Evolutionary conservation across 192 early-diverging fungal species (phyloP).

Genomic region (Backusella mclennaniae): DNA sequence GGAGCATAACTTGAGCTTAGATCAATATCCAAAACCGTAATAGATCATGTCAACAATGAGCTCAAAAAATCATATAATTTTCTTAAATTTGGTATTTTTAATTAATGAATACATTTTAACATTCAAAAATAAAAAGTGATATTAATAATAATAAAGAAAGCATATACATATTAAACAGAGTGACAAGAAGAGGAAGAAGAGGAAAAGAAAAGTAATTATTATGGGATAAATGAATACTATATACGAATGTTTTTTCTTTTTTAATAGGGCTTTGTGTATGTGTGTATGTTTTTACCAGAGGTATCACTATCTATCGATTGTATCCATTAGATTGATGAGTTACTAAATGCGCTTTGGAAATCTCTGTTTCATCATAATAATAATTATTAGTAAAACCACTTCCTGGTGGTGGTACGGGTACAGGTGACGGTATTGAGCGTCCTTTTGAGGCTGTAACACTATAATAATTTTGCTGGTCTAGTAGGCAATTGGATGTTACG

Average conservation of each 20-base stretch:
- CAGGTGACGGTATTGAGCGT: not conserved
- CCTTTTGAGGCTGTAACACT: not conserved
- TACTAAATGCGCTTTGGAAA: not conserved
- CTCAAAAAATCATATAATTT: too few species aligned
- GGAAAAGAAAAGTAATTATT: not conserved
- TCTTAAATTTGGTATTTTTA: not conserved
- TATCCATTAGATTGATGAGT: not conserved
- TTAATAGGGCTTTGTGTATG: not conserved
- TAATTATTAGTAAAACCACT: not conserved
- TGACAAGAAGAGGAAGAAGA: not conserved
- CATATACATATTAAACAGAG: not conserved
- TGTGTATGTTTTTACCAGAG: not conserved
- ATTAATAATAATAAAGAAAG: not conserved
- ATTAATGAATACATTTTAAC: not conserved
- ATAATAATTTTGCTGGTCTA: not conserved
- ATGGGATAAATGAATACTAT: not conserved
- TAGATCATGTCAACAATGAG: too few species aligned
- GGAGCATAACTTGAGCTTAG: too few species aligned
- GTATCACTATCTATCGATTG: not conserved
- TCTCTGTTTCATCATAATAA: not conserved
- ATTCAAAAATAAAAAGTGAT: not conserved
- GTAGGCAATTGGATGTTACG: not conserved
- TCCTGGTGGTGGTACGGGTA: not conserved
- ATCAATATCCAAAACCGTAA: too few species aligned
- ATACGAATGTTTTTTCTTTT: not conserved